Conservation (phyloP, 1,139 yeast species). For the Pichia kudriavzevii region DNA sequence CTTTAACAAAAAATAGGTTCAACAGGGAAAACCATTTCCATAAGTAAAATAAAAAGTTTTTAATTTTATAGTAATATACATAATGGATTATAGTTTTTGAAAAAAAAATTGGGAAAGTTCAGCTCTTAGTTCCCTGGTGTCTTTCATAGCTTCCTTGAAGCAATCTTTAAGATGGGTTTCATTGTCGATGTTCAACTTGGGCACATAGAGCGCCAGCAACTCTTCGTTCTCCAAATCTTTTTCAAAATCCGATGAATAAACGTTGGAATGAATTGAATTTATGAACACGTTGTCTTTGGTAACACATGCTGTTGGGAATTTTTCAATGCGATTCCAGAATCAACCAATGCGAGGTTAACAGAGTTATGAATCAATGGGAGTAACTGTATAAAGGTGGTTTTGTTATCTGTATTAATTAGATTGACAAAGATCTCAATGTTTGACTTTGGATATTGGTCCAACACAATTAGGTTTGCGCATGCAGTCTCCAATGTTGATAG, state of each 20-base stretch:
- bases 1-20: no score
- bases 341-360: conserved; percentile 67
- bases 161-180: conserved; percentile 1
- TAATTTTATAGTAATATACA: not conserved
- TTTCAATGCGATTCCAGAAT: conserved; percentile 72
- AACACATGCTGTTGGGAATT: conserved; percentile 57
- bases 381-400: conserved; percentile 32
- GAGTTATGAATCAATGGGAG: conserved; percentile 48
- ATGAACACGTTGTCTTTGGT: conserved; percentile 4
- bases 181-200: conserved; percentile 32
- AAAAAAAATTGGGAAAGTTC: conserved; percentile 34
- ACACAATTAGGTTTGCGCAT: conserved; percentile 44
- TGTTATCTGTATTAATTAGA: conserved; percentile 42
- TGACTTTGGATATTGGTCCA: conserved; percentile 81
- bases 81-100: conserved; percentile 6
- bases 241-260: conserved; percentile 6
- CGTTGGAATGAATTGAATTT: conserved; percentile 18
- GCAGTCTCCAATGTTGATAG: conserved; percentile 43
- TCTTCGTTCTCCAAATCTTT: conserved; percentile 30
- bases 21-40: no score
- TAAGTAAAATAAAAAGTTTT: no score
- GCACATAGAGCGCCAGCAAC: conserved; percentile 45
- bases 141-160: conserved; percentile 35
- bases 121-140: conserved; percentile 39
- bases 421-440: conserved; percentile 76